phyloP scores from a whole-genome alignment of 2,329 filamentous ascomycete species.

The Xylariaceae sp. region DNA sequence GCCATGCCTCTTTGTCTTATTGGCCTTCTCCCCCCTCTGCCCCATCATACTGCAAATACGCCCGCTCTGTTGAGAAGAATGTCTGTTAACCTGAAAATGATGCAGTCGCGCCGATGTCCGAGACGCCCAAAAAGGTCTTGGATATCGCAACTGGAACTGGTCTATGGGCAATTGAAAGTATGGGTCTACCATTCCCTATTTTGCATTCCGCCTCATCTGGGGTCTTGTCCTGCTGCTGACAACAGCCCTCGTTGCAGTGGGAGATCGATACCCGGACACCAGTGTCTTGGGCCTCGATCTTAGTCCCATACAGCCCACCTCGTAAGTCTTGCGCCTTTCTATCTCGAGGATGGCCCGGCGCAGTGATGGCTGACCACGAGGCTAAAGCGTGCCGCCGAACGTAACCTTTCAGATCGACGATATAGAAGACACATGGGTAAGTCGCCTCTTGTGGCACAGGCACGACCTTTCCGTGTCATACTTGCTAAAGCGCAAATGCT shows the following conservation, averaged over 20 bases:
- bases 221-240: conserved; percentile 9
- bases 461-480: background rate
- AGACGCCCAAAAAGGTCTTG: conserved; percentile 17
- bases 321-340: conserved; percentile 12
- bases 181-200: background rate
- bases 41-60: too few species aligned
- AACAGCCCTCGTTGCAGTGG: conserved; percentile 10
- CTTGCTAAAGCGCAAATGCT: conserved; percentile 1
- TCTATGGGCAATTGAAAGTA: conserved; percentile 19
- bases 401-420: conserved; percentile 23
- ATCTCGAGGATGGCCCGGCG: conserved; percentile 2
- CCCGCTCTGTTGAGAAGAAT: too few species aligned
- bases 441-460: background rate
- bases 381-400: conserved; percentile 22
- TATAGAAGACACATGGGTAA: conserved; percentile 22
- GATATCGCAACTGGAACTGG: conserved; percentile 20
- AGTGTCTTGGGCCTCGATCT: conserved; percentile 19
- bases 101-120: conserved; percentile 14
- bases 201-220: background rate
- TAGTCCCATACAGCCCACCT: conserved; percentile 22
- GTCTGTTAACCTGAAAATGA: too few species aligned
- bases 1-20: too few species aligned
- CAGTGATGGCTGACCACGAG: conserved; percentile 5
- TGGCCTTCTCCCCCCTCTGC: too few species aligned
- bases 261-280: conserved; percentile 19